Evolutionary conservation across 257 asterid genomes (phyloP).

Genomic region (Solanum chilense): DNA sequence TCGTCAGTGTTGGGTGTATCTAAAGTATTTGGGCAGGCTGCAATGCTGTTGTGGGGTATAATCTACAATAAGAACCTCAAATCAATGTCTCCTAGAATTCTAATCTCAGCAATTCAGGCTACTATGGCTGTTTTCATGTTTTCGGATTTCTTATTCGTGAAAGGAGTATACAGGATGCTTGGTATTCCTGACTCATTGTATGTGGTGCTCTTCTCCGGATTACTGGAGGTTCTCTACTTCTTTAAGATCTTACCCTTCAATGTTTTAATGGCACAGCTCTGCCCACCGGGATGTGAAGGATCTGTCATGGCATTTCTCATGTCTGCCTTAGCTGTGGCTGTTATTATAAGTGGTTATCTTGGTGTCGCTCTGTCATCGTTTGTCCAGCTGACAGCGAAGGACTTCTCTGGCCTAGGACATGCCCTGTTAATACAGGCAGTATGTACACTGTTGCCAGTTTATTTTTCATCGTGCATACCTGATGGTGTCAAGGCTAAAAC

Average conservation of each 20-base stretch:
- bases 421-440: conserved; percentile 70
- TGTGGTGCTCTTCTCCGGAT: conserved; percentile 62
- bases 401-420: conserved; percentile 53
- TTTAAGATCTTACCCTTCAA: conserved; percentile 77
- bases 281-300: conserved; percentile 95
- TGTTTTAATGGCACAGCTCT: conserved; percentile 75
- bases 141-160: conserved; percentile 67
- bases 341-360: conserved; percentile 72
- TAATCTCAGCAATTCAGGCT: conserved; percentile 57
- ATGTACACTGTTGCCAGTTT: conserved; percentile 61
- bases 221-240: conserved; percentile 69
- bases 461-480: conserved; percentile 55
- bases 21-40: conserved; percentile 84
- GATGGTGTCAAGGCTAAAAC: conserved; percentile 31
- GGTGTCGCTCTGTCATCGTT: conserved; percentile 73
- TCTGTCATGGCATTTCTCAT: conserved; percentile 87
- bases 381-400: conserved; percentile 47
- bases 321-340: conserved; percentile 74
- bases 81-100: conserved; percentile 55
- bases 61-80: conserved; percentile 54
- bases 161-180: conserved; percentile 49
- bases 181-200: conserved; percentile 69
- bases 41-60: conserved; percentile 85
- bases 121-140: conserved; percentile 55
- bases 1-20: conserved; percentile 80